A percentile compares a stretch with the other conserved stretches of the same genome.
Conservation (phyloP, 805 yeast species). For the Nakazawaea ishiwadae region DNA sequence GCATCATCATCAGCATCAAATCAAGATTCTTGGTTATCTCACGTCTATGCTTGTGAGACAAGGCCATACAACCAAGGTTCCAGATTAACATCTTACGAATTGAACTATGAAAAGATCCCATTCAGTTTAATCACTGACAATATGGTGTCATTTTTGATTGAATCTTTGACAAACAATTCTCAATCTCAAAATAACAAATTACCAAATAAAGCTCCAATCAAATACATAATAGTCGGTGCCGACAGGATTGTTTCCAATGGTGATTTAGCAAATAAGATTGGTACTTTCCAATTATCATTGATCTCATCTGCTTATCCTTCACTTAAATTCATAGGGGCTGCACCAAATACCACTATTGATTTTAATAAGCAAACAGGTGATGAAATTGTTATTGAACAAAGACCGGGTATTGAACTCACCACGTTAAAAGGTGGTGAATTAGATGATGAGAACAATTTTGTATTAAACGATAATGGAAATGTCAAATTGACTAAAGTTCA, state of each 20-base stretch:
- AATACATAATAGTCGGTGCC: slow-evolving; percentile 90
- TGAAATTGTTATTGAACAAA: slow-evolving; percentile 78
- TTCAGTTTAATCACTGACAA: slow-evolving; percentile 86
- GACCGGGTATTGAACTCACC: slow-evolving; percentile 78
- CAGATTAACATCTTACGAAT: slow-evolving; percentile 85
- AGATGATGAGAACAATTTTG: slow-evolving; percentile 26
- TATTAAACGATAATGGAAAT: slow-evolving; percentile 20
- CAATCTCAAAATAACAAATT: slow-evolving; percentile 4
- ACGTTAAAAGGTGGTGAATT: slow-evolving; percentile 66
- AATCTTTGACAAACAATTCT: slow-evolving; percentile 29
- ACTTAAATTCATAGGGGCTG: slow-evolving; percentile 87
- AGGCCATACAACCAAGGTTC: slow-evolving; percentile 98
- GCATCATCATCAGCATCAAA: slow-evolving; percentile 13
- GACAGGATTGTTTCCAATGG: slow-evolving; percentile 92
- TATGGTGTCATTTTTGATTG: slow-evolving; percentile 78
- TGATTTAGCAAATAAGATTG: slow-evolving; percentile 95
- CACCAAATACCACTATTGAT: slow-evolving; percentile 91
- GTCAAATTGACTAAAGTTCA: slow-evolving; percentile 49
- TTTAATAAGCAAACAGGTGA: slow-evolving; percentile 60
- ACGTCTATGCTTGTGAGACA: slow-evolving; percentile 86
- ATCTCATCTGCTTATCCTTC: slow-evolving; percentile 60
- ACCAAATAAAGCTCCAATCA: slow-evolving; percentile 56
- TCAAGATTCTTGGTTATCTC: slow-evolving; percentile 48
- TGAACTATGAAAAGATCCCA: slow-evolving; percentile 81
- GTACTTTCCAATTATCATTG: slow-evolving; percentile 84